A percentile compares a stretch with the other conserved stretches of the same genome.
Evolutionary conservation across 208 protist genomes (phyloP).

Genomic region (Trypanosoma rangeli): DNA sequence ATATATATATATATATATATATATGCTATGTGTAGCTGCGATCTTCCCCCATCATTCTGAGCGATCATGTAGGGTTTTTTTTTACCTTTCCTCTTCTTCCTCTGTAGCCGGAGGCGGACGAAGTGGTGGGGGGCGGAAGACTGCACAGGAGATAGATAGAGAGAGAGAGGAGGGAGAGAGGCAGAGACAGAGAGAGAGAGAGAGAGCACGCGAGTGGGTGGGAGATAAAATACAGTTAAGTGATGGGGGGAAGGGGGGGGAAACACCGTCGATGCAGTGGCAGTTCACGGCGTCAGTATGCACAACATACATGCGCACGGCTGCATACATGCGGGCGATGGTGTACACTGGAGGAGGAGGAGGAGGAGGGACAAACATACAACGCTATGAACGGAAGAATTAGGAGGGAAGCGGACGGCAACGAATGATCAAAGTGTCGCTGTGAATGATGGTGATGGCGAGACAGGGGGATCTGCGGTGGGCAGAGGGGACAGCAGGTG

Average conservation of each 20-base stretch:
- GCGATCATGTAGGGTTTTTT: not conserved
- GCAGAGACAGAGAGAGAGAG: not conserved
- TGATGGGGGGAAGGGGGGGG: not conserved
- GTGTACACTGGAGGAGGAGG: no score
- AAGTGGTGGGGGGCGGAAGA: not conserved
- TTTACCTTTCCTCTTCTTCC: no score
- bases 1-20: slow-evolving; percentile 15
- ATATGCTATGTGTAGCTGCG: not conserved
- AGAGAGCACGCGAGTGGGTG: not conserved
- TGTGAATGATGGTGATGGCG: not conserved
- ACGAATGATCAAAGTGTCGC: not conserved
- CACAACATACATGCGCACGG: no score
- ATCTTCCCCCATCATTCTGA: not conserved
- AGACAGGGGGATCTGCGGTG: not conserved
- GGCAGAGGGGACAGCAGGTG: not conserved
- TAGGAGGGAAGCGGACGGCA: not conserved
- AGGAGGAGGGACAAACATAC: no score
- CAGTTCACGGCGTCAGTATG: no score
- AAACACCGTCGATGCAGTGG: no score
- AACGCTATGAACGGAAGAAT: no score
- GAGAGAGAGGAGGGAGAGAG: slow-evolving; percentile 13
- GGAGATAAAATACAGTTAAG: not conserved
- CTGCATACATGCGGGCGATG: no score
- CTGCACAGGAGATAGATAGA: not conserved
- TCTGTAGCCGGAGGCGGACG: not conserved